Percentiles rank a stretch among this genome's conserved stretches.
These are phyloP conservation scores for Tricharina praecox DNA, from an alignment of 495 filamentous ascomycete genomes.

Conservation along the genomic window DNA sequence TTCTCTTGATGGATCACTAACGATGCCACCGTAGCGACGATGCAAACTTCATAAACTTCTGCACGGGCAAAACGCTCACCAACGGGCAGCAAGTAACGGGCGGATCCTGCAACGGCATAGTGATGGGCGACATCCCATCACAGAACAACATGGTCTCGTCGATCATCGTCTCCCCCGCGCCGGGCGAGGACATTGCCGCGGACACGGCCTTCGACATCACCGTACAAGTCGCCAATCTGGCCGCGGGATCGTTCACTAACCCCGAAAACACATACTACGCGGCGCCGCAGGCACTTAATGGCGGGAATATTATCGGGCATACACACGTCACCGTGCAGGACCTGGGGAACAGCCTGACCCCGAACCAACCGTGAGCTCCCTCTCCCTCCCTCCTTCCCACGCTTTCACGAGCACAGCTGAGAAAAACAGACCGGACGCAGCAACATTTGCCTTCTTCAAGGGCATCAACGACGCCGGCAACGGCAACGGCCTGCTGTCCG, in stretches of 20 bases:
- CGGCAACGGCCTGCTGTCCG: constrained; percentile 40
- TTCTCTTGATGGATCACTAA: background rate
- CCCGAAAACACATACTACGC: constrained; percentile 44
- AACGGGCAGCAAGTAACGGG: constrained; percentile 46
- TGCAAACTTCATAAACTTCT: constrained; percentile 56
- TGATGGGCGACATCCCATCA: constrained; percentile 43
- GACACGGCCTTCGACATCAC: constrained; percentile 41
- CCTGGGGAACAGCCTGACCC: constrained; percentile 32
- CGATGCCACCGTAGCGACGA: constrained; percentile 20
- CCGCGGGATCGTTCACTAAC: constrained; percentile 29
- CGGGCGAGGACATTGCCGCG: constrained; percentile 32
- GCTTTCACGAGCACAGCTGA: background rate
- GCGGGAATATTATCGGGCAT: constrained; percentile 46
- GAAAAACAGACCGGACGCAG: constrained; percentile 34
- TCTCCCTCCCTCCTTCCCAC: background rate
- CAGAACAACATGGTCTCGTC: constrained; percentile 48
- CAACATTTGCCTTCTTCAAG: constrained; percentile 56
- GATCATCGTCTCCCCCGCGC: constrained; percentile 39
- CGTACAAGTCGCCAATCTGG: constrained; percentile 43
- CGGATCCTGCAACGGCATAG: constrained; percentile 58
- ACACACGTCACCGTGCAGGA: constrained; percentile 56
- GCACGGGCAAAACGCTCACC: constrained; percentile 47
- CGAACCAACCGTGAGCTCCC: constrained; percentile 28
- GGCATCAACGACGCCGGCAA: constrained; percentile 58
- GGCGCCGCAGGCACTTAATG: constrained; percentile 45